Base-by-base conservation (phyloP, 2,329 filamentous ascomycete genomes). In the Aspergillus brunneoviolaceus region DNA sequence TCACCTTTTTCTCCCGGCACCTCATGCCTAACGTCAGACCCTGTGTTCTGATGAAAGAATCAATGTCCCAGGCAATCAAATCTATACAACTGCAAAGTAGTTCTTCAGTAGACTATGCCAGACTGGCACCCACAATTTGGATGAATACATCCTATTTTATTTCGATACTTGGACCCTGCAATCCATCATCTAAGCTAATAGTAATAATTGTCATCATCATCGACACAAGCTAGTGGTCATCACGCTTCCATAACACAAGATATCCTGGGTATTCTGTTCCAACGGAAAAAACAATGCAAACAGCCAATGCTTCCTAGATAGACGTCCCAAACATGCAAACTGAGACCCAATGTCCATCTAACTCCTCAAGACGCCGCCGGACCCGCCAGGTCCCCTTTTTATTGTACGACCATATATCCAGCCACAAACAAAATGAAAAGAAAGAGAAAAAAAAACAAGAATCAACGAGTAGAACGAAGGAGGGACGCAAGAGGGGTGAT, bases 231-330 rank as follows among this genome's bases (percentile, higher is more conserved):
- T 56, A 57, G 55, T 50, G 55, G 55, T 59, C 60, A 39, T 61
- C 63, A 57, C 59, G 60, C 61, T 62, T 59, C 47, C 47, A 51
- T 59, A 58, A 60, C 63, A 63, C 59, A 62, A 42, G 65, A 68
- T 63, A 68, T 67, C 67, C 69, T 63, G 70, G 70, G 70, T 72
- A 72, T 72, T 71, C 69, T 69, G 63, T 66, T 64, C 68, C 68
- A 63, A 63, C 55, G 60, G 25, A 55, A 48, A 48, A 33, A 45
- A 42, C 29, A 55, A 55, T 55, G 52, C 52, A 58, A 52, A 63
- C 58, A 63, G 62, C 62, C 65, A 63, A 49, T 60, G 56, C 55
- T 60, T 57, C 62, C 62, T 54, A 63, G 61, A 61, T 52, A 63
- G 61, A 61, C 64, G 63, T 57, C 51, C 62, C 58, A 62, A 62